Conservation (phyloP, 805 yeast genomes). For the Komagataella pseudopastoris region DNA sequence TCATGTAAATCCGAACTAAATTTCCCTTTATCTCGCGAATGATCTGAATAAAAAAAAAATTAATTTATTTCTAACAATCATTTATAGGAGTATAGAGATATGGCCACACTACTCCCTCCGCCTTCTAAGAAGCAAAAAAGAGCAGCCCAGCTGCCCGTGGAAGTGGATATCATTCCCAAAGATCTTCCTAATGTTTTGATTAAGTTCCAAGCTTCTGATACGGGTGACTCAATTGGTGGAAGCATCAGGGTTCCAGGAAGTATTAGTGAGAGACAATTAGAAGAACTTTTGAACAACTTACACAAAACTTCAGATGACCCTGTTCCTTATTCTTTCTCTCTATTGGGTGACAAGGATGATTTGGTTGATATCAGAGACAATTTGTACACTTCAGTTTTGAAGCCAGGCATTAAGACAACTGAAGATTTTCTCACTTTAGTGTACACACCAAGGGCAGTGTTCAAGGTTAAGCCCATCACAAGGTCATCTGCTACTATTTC, state of each 20-base stretch:
- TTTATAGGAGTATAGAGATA: constrained; percentile 11
- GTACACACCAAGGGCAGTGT: constrained; percentile 89
- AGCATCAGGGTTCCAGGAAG: constrained; percentile 86
- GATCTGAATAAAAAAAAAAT: background rate
- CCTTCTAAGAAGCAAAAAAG: constrained; percentile 80
- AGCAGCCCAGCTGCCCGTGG: constrained; percentile 72
- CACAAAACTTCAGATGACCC: constrained; percentile 66
- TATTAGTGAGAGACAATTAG: constrained; percentile 74
- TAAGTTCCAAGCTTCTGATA: constrained; percentile 84
- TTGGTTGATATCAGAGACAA: constrained; percentile 67
- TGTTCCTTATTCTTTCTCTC: constrained; percentile 78
- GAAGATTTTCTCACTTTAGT: constrained; percentile 88
- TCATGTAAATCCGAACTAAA: background rate
- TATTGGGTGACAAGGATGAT: constrained; percentile 27
- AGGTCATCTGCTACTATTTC: constrained; percentile 85
- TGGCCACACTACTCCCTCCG: constrained; percentile 94
- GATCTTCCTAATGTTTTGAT: constrained; percentile 82
- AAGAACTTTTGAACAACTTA: constrained; percentile 73
- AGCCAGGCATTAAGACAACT: constrained; percentile 78
- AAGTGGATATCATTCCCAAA: constrained; percentile 56
- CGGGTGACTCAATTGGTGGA: constrained; percentile 79
- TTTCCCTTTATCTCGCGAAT: background rate
- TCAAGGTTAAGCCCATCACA: constrained; percentile 84
- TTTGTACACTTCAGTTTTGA: constrained; percentile 65
- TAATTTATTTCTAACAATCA: background rate